Evolutionary conservation across 805 yeast genomes (phyloP).

Genomic region (Grigorovia transvaalensis): DNA sequence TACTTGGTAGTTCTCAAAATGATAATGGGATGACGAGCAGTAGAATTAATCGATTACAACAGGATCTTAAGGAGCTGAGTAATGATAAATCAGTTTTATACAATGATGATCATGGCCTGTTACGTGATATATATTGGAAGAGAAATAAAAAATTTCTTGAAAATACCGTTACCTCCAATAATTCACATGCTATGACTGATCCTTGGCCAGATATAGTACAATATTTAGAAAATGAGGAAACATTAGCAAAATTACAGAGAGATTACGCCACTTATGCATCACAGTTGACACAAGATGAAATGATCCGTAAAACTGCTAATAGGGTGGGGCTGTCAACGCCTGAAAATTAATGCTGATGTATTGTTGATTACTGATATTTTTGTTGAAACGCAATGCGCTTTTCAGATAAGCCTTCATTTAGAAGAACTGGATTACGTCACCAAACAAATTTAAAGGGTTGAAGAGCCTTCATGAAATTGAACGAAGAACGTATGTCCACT

Average conservation of each 20-base stretch:
- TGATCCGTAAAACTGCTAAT: constrained; percentile 69
- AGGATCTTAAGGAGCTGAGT: neutral
- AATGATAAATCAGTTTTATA: neutral
- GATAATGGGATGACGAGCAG: neutral
- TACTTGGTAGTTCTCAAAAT: neutral
- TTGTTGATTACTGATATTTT: too few relatives aligned
- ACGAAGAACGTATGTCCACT: too few relatives aligned
- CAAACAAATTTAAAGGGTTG: neutral
- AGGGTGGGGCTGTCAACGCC: constrained; percentile 80
- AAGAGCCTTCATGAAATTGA: too few relatives aligned
- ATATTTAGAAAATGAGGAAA: constrained; percentile 63
- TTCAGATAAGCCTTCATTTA: too few relatives aligned
- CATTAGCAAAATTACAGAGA: constrained; percentile 66
- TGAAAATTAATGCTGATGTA: neutral
- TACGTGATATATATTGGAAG: constrained; percentile 3
- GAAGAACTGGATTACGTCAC: too few relatives aligned
- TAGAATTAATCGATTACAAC: neutral
- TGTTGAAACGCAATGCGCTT: too few relatives aligned
- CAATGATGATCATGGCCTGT: neutral
- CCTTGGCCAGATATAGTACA: constrained; percentile 43
- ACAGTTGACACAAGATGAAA: constrained; percentile 65
- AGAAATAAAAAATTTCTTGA: neutral
- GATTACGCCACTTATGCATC: constrained; percentile 57
- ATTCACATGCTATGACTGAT: constrained; percentile 3
- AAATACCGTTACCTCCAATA: neutral